These are phyloP conservation scores for Brassica hybrid DNA, from an alignment of 441 rosid species.

Conservation along the genomic window DNA sequence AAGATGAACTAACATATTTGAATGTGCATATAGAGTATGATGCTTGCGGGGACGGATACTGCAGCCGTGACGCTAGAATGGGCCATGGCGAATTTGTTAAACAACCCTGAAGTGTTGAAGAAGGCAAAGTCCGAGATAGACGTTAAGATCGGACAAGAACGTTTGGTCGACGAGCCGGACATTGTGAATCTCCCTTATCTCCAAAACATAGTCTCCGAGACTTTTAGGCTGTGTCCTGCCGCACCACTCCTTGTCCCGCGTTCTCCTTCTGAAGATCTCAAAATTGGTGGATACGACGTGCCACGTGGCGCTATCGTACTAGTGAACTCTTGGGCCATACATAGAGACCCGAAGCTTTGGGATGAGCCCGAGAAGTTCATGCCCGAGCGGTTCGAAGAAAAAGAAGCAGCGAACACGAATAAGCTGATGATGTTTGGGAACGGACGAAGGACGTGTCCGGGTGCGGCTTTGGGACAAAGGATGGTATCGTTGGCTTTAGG, in stretches of 20 bases:
- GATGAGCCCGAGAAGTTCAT: slow-evolving; percentile 47
- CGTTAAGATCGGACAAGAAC: slow-evolving; percentile 44
- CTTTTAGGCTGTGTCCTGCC: slow-evolving; percentile 53
- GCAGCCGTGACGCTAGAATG: slow-evolving; percentile 53
- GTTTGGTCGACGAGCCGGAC: slow-evolving; percentile 52
- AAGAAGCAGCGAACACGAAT: slow-evolving; percentile 6
- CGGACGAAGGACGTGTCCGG: slow-evolving; percentile 62
- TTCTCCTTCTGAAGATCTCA: slow-evolving; percentile 46
- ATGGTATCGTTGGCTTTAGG: slow-evolving; percentile 51
- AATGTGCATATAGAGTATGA: slow-evolving; percentile 31
- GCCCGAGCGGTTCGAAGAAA: slow-evolving; percentile 54
- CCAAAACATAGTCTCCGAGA: slow-evolving; percentile 50
- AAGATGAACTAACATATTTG: no score
- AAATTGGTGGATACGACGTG: slow-evolving; percentile 47
- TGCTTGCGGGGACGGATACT: no score
- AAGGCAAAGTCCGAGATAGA: slow-evolving; percentile 57
- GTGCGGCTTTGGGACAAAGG: slow-evolving; percentile 49
- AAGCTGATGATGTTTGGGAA: slow-evolving; percentile 50
- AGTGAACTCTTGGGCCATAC: slow-evolving; percentile 63
- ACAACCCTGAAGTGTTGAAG: slow-evolving; percentile 42
- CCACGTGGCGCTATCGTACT: slow-evolving; percentile 55
- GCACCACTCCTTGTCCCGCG: slow-evolving; percentile 62
- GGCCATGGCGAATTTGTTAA: slow-evolving; percentile 57
- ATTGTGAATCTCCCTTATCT: slow-evolving; percentile 50
- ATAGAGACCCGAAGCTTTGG: slow-evolving; percentile 55